Conservation (phyloP, 1,139 yeast genomes). For the Diutina siamensis region DNA sequence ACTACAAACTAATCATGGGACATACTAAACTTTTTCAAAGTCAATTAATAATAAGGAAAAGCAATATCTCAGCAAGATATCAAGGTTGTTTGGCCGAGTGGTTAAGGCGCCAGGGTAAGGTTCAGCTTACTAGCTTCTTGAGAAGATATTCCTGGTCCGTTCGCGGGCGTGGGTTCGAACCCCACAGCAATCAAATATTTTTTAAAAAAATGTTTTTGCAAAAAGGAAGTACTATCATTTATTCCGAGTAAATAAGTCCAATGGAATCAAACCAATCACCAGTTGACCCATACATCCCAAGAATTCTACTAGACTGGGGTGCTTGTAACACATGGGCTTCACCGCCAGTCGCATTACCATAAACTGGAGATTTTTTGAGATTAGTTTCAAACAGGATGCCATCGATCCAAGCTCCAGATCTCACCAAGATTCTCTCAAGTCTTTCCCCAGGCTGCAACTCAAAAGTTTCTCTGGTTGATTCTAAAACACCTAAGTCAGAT, state of each 20-base stretch:
- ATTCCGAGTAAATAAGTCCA: slow-evolving; percentile 42
- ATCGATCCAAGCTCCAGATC: slow-evolving; percentile 86
- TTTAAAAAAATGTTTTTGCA: too few relatives aligned
- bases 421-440: slow-evolving; percentile 46
- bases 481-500: slow-evolving; percentile 7
- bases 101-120: slow-evolving; percentile 6
- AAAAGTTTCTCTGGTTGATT: slow-evolving; percentile 46
- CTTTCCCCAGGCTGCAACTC: slow-evolving; percentile 43
- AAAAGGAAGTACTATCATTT: too few relatives aligned
- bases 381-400: slow-evolving; percentile 58
- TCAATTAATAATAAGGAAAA: too few relatives aligned
- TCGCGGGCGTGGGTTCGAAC: slow-evolving; percentile 6
- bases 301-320: slow-evolving; percentile 43
- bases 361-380: slow-evolving; percentile 34
- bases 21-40: too few relatives aligned
- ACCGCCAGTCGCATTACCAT: slow-evolving; percentile 64
- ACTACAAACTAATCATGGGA: too few relatives aligned
- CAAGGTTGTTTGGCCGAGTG: slow-evolving; percentile 6
- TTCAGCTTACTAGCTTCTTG: background rate
- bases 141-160: slow-evolving; percentile 3
- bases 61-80: too few relatives aligned
- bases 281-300: slow-evolving; percentile 59
- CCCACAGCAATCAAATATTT: slow-evolving; percentile 3
- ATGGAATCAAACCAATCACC: slow-evolving; percentile 65
- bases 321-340: slow-evolving; percentile 43